phyloP scores from a whole-genome alignment of 2,329 filamentous ascomycete species.

The Colletotrichum caudatum region DNA sequence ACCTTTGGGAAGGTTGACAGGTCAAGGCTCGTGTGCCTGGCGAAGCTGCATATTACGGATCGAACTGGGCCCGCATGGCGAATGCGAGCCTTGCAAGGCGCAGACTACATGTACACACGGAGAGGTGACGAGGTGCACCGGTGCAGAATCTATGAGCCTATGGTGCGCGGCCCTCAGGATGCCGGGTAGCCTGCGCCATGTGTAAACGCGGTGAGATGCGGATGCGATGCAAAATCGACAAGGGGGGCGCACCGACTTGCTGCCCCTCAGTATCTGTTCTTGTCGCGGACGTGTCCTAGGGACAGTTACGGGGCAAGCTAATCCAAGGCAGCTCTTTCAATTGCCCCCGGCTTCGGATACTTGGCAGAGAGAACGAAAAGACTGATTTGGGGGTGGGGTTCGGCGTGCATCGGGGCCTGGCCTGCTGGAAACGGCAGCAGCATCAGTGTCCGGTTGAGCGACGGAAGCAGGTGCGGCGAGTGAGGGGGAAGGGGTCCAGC shows the following conservation, averaged over 20 bases:
- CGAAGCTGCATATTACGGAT: conserved; percentile 8
- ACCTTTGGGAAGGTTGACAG: not conserved
- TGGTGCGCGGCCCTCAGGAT: conserved; percentile 19
- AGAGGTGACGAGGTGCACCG: conserved; percentile 13
- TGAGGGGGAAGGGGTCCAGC: conserved; percentile 1
- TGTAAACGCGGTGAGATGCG: conserved; percentile 30
- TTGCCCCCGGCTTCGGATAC: conserved; percentile 10
- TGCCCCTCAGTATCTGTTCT: not conserved
- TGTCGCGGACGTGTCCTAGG: conserved; percentile 10
- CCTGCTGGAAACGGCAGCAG: conserved; percentile 34
- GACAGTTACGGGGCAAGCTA: not conserved
- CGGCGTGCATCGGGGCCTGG: not conserved
- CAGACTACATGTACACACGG: conserved; percentile 21
- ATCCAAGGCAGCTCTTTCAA: not conserved
- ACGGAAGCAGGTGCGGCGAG: conserved; percentile 28
- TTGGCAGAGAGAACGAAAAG: conserved; percentile 2
- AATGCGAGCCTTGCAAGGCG: conserved; percentile 24
- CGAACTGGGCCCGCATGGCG: conserved; percentile 7
- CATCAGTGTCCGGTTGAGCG: conserved; percentile 15
- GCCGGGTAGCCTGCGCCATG: conserved; percentile 27
- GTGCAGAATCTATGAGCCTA: conserved; percentile 24
- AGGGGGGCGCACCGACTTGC: not conserved
- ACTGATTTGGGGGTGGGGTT: not conserved
- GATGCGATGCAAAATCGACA: conserved; percentile 35
- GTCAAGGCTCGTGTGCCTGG: conserved; percentile 5